Base-by-base conservation (phyloP, 1,139 yeast genomes). In the Geotrichum histeridarum region DNA sequence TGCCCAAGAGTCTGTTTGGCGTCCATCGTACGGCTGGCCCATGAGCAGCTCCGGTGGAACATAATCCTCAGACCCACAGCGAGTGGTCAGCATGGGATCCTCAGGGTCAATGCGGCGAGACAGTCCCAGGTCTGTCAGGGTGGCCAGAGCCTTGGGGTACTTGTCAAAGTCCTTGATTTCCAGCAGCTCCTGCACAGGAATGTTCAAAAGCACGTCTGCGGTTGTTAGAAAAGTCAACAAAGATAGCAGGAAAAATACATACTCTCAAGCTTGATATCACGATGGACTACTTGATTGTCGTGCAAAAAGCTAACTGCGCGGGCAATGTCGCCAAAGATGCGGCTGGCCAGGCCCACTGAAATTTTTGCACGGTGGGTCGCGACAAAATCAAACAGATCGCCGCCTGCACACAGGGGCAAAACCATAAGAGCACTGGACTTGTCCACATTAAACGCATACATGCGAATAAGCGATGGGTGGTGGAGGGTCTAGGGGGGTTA, bases 11-110 rank as follows among this genome's bases (percentile, higher is more conserved):
- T 93, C 99, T 45, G 94, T 85, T 60, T 87, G 81, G 54, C 86
- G 79, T 3, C 99, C 99, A 65, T 91, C 91, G 66, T 93, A 93
- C 14, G 89, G 84, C 56, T 88, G 76, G 0, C 98, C 98, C 82
- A 93, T 82, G 43, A 93, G 73, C 36, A 93, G 73, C 67, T 93
- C 99, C 0, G 99, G 99, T 0, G 96, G 84, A 2, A 93, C 95
- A 63, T 93, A 93, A 68, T 93, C 98, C 60, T 88, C 96, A 0
- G 96, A 86, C 0, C 99, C 99, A 69, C 99, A 93, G 56, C 98
- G 73, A 0, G 98, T 91, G 1, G 86, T 77, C 32, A 94, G 76
- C 55, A 84, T 63, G 41, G 90, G 88, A 59, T 79, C 75, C 0
- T 72, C 74, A 1, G 80, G 77, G 48, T 78, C 80, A 18, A 93